Conservation (phyloP, 306 rosid species). For the Senna tora region DNA sequence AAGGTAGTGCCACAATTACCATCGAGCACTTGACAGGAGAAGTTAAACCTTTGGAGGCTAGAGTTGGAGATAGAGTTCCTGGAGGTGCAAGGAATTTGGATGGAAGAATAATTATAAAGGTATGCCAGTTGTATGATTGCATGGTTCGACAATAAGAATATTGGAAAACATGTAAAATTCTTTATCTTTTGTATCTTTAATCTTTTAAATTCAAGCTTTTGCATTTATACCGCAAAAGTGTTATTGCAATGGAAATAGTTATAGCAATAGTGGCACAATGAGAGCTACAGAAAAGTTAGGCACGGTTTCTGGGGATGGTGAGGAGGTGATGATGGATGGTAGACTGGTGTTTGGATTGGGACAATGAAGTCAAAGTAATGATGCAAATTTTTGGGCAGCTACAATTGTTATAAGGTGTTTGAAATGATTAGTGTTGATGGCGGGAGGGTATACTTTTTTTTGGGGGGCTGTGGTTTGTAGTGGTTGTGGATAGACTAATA, state of each 20-base stretch:
- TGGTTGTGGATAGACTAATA: slow-evolving; percentile 1
- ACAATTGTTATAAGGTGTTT: slow-evolving; percentile 23
- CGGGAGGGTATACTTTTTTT: not conserved
- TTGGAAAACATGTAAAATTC: not conserved
- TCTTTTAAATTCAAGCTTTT: slow-evolving; percentile 18
- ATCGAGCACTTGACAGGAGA: slow-evolving; percentile 97
- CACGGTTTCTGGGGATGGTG: slow-evolving; percentile 13
- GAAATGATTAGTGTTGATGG: slow-evolving; percentile 20
- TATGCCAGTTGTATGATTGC: slow-evolving; percentile 42
- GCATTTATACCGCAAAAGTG: slow-evolving; percentile 3
- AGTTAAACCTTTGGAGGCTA: slow-evolving; percentile 84
- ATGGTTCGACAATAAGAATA: slow-evolving; percentile 11
- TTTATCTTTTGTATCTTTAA: not conserved
- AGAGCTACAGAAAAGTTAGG: slow-evolving; percentile 21
- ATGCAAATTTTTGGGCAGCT: slow-evolving; percentile 22
- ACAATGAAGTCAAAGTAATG: slow-evolving; percentile 31
- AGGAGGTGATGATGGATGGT: slow-evolving; percentile 12
- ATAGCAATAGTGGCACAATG: slow-evolving; percentile 26
- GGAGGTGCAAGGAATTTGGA: slow-evolving; percentile 99
- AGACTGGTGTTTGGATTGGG: slow-evolving; percentile 28
- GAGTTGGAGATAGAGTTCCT: slow-evolving; percentile 88
- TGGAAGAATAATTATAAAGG: slow-evolving; percentile 95
- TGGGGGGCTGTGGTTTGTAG: slow-evolving; percentile 21
- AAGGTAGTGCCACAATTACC: slow-evolving; percentile 92
- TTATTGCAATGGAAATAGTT: slow-evolving; percentile 20